A percentile compares a stretch with the other conserved stretches of the same genome.
Evolutionary conservation across 2,329 filamentous ascomycete species (phyloP).

Genomic region (Penicillium sp.): DNA sequence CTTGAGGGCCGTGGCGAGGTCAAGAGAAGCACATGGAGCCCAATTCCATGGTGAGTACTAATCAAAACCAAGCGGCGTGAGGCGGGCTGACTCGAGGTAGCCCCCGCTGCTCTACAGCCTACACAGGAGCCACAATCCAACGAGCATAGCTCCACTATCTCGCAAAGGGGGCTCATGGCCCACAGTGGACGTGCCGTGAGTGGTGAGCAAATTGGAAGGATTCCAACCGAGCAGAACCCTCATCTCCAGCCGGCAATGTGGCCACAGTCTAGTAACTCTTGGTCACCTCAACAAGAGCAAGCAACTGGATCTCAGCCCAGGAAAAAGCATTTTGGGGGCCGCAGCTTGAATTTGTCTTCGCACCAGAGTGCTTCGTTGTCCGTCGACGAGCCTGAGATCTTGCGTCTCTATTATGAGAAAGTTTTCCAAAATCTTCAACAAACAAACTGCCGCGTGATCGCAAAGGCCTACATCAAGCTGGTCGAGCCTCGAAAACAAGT

Average conservation of each 20-base stretch:
- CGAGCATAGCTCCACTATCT: constrained; percentile 1
- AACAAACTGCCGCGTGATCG: constrained; percentile 38
- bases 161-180: constrained; percentile 4
- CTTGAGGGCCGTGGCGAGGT: constrained; percentile 31
- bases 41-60: constrained; percentile 21
- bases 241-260: constrained; percentile 12
- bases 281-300: constrained; percentile 9
- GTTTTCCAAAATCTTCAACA: constrained; percentile 37
- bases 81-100: neutral
- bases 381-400: constrained; percentile 23
- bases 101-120: constrained; percentile 5
- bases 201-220: constrained; percentile 2
- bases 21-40: constrained; percentile 20
- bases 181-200: neutral
- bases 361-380: constrained; percentile 28
- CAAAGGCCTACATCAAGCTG: constrained; percentile 39
- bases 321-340: constrained; percentile 10
- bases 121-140: constrained; percentile 3
- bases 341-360: constrained; percentile 21
- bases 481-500: constrained; percentile 40
- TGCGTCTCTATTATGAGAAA: constrained; percentile 36
- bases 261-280: constrained; percentile 9
- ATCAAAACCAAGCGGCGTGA: neutral
- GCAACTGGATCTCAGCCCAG: neutral
- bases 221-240: neutral